Evolutionary conservation across 352 stramenopile genomes (phyloP).

Genomic region (Pythium aristosporum): DNA sequence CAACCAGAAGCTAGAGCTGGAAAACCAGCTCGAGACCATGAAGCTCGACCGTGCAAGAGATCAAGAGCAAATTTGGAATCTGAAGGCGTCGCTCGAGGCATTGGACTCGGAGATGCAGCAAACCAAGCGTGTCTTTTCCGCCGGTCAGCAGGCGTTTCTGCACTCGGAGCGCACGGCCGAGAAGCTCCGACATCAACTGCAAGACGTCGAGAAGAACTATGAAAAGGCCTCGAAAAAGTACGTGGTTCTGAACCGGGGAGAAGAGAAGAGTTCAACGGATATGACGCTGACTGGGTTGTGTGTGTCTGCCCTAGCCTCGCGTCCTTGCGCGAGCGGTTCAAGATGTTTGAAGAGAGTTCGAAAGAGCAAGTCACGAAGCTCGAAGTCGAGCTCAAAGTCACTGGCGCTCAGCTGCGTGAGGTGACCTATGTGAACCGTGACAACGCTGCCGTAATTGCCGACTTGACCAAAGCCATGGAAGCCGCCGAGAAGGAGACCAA

Average conservation of each 20-base stretch:
- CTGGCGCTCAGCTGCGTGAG: constrained; percentile 64
- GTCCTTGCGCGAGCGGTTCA: constrained; percentile 69
- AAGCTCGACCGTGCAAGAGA: constrained; percentile 58
- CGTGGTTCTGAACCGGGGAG: not conserved
- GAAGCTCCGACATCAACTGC: constrained; percentile 60
- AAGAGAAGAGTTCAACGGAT: not conserved
- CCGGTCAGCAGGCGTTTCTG: constrained; percentile 72
- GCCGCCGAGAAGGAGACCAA: constrained; percentile 48
- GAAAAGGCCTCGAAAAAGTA: constrained; percentile 76
- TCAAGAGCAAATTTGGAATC: constrained; percentile 71
- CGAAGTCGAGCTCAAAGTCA: constrained; percentile 79
- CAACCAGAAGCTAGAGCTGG: constrained; percentile 78
- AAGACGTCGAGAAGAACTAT: constrained; percentile 76
- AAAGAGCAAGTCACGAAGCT: constrained; percentile 82
- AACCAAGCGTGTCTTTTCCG: constrained; percentile 75
- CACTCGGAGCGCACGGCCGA: constrained; percentile 70
- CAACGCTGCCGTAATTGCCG: constrained; percentile 57
- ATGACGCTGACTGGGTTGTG: not conserved
- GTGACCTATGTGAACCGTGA: constrained; percentile 75
- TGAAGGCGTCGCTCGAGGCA: constrained; percentile 60
- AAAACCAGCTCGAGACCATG: constrained; percentile 55
- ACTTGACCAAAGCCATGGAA: constrained; percentile 59
- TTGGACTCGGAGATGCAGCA: constrained; percentile 80
- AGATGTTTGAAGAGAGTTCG: constrained; percentile 69
- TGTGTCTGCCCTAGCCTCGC: constrained; percentile 36